Conservation (phyloP, 2,329 filamentous ascomycete genomes). For the Ophiocordyceps australis region DNA sequence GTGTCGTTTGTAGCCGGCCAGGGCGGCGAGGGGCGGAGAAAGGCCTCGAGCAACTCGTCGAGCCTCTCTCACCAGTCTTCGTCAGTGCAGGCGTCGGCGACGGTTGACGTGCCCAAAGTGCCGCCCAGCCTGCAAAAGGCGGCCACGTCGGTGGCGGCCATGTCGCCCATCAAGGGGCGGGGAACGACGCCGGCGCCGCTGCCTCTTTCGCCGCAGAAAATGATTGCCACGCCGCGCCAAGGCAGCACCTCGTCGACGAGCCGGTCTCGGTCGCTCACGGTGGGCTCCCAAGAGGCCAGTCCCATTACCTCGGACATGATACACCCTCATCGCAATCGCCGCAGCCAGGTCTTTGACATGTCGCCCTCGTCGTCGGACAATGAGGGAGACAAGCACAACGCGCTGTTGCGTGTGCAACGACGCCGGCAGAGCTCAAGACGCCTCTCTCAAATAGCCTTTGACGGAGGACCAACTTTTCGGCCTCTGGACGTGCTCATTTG, state of each 20-base stretch:
- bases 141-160: conserved; percentile 31
- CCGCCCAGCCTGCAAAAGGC: conserved; percentile 42
- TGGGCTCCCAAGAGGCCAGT: conserved; percentile 87
- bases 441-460: conserved; percentile 76
- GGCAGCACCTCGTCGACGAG: conserved; percentile 41
- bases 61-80: conserved; percentile 64
- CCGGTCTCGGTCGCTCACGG: conserved; percentile 72
- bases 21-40: conserved; percentile 60
- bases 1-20: conserved; percentile 86
- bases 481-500: conserved; percentile 90
- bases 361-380: conserved; percentile 97
- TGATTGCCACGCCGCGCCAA: conserved; percentile 40
- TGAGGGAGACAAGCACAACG: conserved; percentile 82
- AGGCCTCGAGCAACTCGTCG: conserved; percentile 81
- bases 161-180: conserved; percentile 40
- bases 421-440: conserved; percentile 90
- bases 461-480: conserved; percentile 71
- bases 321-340: conserved; percentile 68
- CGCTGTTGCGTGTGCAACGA: conserved; percentile 76
- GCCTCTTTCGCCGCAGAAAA: conserved; percentile 45
- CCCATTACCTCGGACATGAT: conserved; percentile 50
- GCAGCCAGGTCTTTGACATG: conserved; percentile 89
- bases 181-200: conserved; percentile 28
- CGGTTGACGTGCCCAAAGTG: conserved; percentile 53
- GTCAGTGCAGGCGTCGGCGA: conserved; percentile 50